Conservation (phyloP, 108 stramenopile genomes). For the Schizochytrium sp. region DNA sequence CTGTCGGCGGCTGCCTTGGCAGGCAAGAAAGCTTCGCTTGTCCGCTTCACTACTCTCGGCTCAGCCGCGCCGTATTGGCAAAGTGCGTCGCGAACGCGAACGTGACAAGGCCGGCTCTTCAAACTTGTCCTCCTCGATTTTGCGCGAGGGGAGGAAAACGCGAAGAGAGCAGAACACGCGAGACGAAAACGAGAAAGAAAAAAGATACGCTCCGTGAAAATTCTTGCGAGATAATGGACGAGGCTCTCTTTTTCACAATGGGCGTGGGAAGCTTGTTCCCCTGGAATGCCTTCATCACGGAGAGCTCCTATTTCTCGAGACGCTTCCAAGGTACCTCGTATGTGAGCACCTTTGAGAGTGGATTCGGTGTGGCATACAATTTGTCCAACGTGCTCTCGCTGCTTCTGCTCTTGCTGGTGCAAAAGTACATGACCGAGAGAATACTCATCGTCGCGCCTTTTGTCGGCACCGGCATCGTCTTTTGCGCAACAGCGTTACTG, state of each 20-base stretch:
- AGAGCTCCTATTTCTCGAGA: background rate
- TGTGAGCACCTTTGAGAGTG: conserved; percentile 16
- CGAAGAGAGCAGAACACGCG: no score
- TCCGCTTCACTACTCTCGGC: no score
- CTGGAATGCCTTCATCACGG: conserved; percentile 35
- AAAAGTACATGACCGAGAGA: background rate
- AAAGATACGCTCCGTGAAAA: no score
- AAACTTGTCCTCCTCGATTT: no score
- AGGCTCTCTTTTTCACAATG: conserved; percentile 25
- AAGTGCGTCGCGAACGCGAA: no score
- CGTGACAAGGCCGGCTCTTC: no score
- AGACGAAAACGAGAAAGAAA: no score
- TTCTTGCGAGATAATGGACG: background rate
- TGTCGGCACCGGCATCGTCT: background rate
- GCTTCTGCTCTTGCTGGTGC: background rate
- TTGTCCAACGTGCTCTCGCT: conserved; percentile 14
- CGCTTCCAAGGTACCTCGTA: conserved; percentile 1
- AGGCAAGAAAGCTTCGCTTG: no score
- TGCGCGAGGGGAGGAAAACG: no score
- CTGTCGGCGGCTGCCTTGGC: no score
- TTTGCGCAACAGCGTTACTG: background rate
- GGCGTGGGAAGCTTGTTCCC: conserved; percentile 26
- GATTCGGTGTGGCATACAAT: conserved; percentile 11
- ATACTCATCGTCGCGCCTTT: background rate
- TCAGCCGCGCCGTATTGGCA: no score